phyloP scores from a whole-genome alignment of 2,329 filamentous ascomycete species.

The Coniochaeta pulveracea region DNA sequence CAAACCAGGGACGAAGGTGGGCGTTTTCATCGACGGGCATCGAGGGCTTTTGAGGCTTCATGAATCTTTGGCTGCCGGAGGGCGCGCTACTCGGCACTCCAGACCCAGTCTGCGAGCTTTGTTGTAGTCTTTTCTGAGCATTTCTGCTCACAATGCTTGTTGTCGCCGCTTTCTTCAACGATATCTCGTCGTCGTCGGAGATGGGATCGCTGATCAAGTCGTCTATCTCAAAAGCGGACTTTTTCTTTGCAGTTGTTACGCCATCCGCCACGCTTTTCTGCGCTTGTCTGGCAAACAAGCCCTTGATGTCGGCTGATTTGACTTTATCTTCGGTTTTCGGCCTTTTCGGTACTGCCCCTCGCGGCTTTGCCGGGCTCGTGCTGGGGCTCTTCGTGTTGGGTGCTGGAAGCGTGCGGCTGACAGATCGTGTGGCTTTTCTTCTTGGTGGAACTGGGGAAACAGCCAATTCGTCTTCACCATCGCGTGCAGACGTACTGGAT shows the following conservation, averaged over 20 bases:
- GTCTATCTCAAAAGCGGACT: conserved; percentile 25
- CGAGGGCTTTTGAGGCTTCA: conserved; percentile 27
- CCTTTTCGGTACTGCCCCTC: conserved; percentile 25
- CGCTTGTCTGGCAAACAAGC: conserved; percentile 51
- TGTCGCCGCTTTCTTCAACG: conserved; percentile 34
- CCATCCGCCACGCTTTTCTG: conserved; percentile 25
- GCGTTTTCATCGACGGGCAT: conserved; percentile 24
- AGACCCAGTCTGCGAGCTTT: conserved; percentile 16
- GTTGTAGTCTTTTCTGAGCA: conserved; percentile 40
- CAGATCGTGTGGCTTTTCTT: conserved; percentile 16
- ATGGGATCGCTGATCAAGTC: conserved; percentile 45
- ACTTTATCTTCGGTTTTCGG: conserved; percentile 25
- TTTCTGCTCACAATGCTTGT: conserved; percentile 45
- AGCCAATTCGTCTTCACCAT: too few species aligned
- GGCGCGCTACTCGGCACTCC: neutral
- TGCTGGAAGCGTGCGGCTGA: neutral
- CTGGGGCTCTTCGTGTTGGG: conserved; percentile 23
- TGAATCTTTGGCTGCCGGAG: conserved; percentile 35
- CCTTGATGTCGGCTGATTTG: conserved; percentile 43
- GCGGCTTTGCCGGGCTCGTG: conserved; percentile 31
- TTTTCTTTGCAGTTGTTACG: conserved; percentile 14
- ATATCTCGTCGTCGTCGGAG: conserved; percentile 49
- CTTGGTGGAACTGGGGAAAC: too few species aligned
- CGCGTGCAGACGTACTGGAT: conserved; percentile 11
- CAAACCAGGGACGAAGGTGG: conserved; percentile 72